A percentile compares a stretch with the other conserved stretches of the same genome.
Conservation (phyloP, 768 basidiomycete genomes). For the Amanita subjunquillea region DNA sequence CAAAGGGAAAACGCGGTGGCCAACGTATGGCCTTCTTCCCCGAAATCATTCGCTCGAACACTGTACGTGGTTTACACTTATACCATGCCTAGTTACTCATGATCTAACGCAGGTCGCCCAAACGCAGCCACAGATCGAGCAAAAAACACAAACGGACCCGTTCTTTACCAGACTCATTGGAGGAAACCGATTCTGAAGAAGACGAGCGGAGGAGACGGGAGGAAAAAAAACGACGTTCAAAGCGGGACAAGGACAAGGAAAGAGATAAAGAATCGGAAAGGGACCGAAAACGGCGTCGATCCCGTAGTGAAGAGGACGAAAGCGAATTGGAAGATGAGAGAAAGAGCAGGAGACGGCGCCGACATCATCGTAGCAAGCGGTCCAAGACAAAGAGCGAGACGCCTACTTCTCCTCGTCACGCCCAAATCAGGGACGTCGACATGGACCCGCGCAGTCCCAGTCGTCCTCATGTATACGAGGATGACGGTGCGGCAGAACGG, state of each 20-base stretch:
- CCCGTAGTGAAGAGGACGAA: conserved; percentile 21
- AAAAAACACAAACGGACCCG: conserved; percentile 42
- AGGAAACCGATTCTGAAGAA: conserved; percentile 41
- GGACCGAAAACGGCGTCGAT: conserved; percentile 23
- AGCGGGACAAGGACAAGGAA: conserved; percentile 29
- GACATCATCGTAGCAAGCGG: conserved; percentile 12
- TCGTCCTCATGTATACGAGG: conserved; percentile 9
- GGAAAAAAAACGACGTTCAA: conserved; percentile 30
- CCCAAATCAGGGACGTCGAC: background rate
- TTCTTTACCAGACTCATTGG: conserved; percentile 28
- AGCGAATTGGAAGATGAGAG: conserved; percentile 27
- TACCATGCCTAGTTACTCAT: background rate
- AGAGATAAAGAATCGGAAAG: conserved; percentile 14
- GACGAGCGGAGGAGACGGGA: conserved; percentile 47
- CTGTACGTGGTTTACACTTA: conserved; percentile 29
- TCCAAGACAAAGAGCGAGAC: conserved; percentile 6
- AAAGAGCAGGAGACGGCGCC: background rate
- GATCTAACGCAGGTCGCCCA: conserved; percentile 37
- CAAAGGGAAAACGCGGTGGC: conserved; percentile 50
- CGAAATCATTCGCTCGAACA: conserved; percentile 51
- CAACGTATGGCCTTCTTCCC: conserved; percentile 78
- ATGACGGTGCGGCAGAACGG: conserved; percentile 1
- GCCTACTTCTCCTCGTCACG: background rate
- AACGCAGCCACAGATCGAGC: conserved; percentile 37
- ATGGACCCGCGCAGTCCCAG: conserved; percentile 16